Evolutionary conservation across 257 asterid genomes (phyloP), one percentile per base, ranked within the genome.

Genomic region (Parsonsia alboflavescens): DNA sequence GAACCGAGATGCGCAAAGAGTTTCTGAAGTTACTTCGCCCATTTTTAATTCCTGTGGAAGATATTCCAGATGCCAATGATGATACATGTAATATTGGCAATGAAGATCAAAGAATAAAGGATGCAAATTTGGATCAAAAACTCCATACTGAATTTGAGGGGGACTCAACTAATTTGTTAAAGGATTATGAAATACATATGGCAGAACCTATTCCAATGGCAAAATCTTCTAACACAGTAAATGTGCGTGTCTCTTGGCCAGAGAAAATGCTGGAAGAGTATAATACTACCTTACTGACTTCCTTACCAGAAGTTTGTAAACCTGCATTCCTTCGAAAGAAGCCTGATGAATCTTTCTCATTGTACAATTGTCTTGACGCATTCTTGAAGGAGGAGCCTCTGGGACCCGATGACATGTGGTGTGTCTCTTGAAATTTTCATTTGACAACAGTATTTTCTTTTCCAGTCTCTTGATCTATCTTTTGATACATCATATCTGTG

Each of bases 321-420:
- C 76, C 82, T 52, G 26, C 72, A 11, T 36, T 61, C 1, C 15
- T 28, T 36, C 46, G 84, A 72, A 77, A 80, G 78, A 71, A 80
- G 81, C 78, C 78, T 74, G 85, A 75, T 59, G 90, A 89, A 61
- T 82, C 87, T 12, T 28, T 86, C 71, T 78, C 93, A 28, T 88
- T 89, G 73, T 83, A 83, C 76, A 76, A 80, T 52, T 89, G 95
- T 73, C 89, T 90, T 62, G 91, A 87, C 52, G 88, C 89, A 70
- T 91, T 91, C 82, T 64, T 87, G 81, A 86, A 85, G 79, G 96
- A 91, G 85, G 93, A 91, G 80, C 90, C 96, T 75, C 90, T 91
- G 74, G 97, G 95, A 79, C 93, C 96, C 6, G 96, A 91, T 44
- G 88, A 89, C 77, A 86, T 82, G 96, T 86, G 97, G 97, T 91